Evolutionary conservation across 1,139 yeast genomes (phyloP), one percentile per base, ranked within the genome.

Genomic region (Blastobotrys aristatus): DNA sequence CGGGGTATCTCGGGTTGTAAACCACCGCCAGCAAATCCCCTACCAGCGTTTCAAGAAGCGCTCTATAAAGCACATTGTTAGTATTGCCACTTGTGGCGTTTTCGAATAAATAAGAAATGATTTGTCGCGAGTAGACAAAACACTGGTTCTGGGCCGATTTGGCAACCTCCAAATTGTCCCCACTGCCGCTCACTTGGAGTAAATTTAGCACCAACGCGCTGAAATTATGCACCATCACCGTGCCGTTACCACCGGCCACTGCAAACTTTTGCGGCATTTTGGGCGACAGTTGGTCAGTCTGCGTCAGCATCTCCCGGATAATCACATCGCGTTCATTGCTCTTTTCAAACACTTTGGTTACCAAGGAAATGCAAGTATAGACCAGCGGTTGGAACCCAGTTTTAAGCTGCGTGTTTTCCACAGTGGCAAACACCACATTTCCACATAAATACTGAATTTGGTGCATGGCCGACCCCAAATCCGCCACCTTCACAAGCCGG

Each of bases 31-130:
- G 24, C 11, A 30, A 26, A 34, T 46, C 49, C 22, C 33, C 46
- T 6, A 46, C 31, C 17, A 46, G 17, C 20, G 37, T 17, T 13
- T 46, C 49, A 2, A 46, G 27, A 11, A 42, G 24, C 7, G 43
- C 27, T 7, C 21, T 37, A 32, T 31, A 29, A 16, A 34, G 11
- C 13, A 30, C 29, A 11, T 18, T 24, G 36, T 17, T 34, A 2
- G 43, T 34, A 11, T 21, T 42, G 11, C 31, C 46, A 11, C 42
- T 29, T 3, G 21, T 22, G 2, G 49, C 43, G 10, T 39, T 29
- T 13, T 46, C 46, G 20, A 37, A 46, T 29, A 46, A 32, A 38
- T 21, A 38, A 13, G 43, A 10, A 14, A 46, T n/a, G 8, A 46
- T 11, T 4, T 39, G 34, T 8, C 39, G 21, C 8, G 43, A 33